Evolutionary conservation across 495 filamentous ascomycete species (phyloP).

Genomic region (Daldinia concentrica): DNA sequence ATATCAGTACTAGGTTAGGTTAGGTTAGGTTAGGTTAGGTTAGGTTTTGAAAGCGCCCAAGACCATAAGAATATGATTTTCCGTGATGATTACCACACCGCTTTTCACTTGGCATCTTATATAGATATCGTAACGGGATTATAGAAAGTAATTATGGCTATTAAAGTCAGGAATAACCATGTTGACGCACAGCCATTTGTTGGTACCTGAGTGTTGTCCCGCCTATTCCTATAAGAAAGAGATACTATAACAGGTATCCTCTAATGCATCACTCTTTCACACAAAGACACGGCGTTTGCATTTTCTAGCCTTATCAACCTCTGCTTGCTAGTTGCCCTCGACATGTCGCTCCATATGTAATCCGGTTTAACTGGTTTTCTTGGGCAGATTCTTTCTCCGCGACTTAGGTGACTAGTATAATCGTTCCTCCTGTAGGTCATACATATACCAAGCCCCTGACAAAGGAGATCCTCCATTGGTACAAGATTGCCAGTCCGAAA

Average conservation of each 20-base stretch:
- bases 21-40: not conserved
- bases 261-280: not conserved
- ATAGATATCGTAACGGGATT: not conserved
- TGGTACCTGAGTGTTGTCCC: too few species aligned
- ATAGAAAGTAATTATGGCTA: not conserved
- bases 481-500: conserved; percentile 13
- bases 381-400: not conserved
- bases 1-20: too few species aligned
- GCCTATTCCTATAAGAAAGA: too few species aligned
- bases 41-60: not conserved
- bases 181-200: too few species aligned
- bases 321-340: not conserved
- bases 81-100: not conserved
- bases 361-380: too few species aligned
- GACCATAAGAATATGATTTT: not conserved
- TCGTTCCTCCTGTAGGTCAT: not conserved
- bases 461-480: conserved; percentile 25
- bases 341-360: not conserved
- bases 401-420: not conserved
- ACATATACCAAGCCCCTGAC: conserved; percentile 22
- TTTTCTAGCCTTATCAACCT: not conserved
- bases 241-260: not conserved
- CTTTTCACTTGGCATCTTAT: not conserved
- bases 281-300: not conserved
- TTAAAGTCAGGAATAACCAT: too few species aligned